These are phyloP conservation scores for Afroboletus lepidellus DNA, from an alignment of 1,284 basidiomycete genomes.

Conservation along the genomic window DNA sequence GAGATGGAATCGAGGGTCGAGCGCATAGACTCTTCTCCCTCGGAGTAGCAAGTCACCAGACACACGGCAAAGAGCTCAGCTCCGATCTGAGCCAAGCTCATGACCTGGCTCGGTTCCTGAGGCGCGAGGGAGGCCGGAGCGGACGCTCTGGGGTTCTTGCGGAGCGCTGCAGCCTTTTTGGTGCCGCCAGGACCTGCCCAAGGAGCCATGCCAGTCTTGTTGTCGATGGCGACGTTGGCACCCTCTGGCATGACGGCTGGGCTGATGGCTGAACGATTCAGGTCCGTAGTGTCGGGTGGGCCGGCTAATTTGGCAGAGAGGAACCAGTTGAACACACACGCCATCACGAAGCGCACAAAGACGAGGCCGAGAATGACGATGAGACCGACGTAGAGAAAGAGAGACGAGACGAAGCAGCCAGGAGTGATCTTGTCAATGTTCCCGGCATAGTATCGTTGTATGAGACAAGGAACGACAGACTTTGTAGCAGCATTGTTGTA, in stretches of 20 bases:
- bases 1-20: constrained; percentile 94
- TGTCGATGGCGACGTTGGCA: constrained; percentile 87
- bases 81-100: constrained; percentile 86
- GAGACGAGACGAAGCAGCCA: constrained; percentile 88
- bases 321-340: constrained; percentile 96
- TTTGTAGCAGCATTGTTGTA: constrained; percentile 67
- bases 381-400: constrained; percentile 91
- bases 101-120: constrained; percentile 55
- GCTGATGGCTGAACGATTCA: constrained; percentile 78
- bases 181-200: constrained; percentile 67
- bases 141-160: constrained; percentile 38
- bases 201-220: constrained; percentile 87
- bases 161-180: constrained; percentile 49
- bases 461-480: constrained; percentile 75
- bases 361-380: constrained; percentile 91
- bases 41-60: constrained; percentile 96
- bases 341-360: constrained; percentile 92
- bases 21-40: constrained; percentile 89
- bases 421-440: constrained; percentile 96
- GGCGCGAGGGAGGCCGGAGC: constrained; percentile 48
- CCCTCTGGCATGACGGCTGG: constrained; percentile 96
- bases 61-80: constrained; percentile 94
- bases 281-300: constrained; percentile 64
- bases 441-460: constrained; percentile 85
- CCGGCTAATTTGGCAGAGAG: constrained; percentile 77